These are phyloP conservation scores for Nicotiana obtusifolia DNA, from an alignment of 257 asterid genomes.

Conservation along the genomic window DNA sequence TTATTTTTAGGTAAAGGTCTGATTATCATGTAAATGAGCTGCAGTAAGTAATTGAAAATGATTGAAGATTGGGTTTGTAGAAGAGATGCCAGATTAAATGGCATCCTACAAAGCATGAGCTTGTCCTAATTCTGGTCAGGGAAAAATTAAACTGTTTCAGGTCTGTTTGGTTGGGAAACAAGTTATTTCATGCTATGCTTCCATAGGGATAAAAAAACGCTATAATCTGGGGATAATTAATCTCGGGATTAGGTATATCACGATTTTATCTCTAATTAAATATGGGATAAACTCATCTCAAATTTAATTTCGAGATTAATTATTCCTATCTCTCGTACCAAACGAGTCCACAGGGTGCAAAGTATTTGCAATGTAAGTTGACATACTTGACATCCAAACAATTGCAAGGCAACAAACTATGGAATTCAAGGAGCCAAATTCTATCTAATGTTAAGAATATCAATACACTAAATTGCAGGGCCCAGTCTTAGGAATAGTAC, in stretches of 20 bases:
- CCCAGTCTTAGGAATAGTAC: not conserved
- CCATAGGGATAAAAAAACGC: too few species aligned
- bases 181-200: too few species aligned
- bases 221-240: too few species aligned
- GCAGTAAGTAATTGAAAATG: not conserved
- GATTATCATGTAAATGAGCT: not conserved
- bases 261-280: too few species aligned
- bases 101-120: not conserved
- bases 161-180: too few species aligned
- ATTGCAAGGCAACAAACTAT: not conserved
- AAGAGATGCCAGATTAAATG: not conserved
- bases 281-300: too few species aligned
- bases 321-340: too few species aligned
- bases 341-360: too few species aligned
- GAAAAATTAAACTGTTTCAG: not conserved
- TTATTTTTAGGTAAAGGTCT: not conserved
- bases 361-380: too few species aligned
- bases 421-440: not conserved
- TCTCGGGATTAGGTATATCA: too few species aligned
- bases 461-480: not conserved
- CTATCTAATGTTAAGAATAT: not conserved
- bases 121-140: not conserved
- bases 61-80: not conserved
- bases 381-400: not conserved
- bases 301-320: too few species aligned